Base-by-base conservation (phyloP, 345 rosid species). In the Theobroma cacao region DNA sequence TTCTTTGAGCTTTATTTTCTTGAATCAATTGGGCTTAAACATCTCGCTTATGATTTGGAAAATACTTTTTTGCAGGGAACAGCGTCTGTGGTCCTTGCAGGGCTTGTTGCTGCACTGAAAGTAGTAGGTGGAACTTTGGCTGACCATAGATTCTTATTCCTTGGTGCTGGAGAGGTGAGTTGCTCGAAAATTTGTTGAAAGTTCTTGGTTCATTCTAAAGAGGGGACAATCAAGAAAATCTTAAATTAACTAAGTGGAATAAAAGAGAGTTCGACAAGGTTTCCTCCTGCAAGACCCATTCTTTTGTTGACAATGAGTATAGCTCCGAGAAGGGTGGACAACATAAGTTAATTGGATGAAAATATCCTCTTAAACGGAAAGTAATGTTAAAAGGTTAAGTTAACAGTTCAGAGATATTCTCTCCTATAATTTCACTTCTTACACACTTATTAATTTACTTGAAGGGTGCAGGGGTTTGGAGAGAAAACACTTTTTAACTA, bases 1-100 rank as follows among this genome's bases (percentile, higher is more conserved):
- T 13, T 69, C 30, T 61, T 77, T 48, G 40, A 66, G 28, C 14
- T 40, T 72, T 65, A 8, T 53, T 55, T 47, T 79, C 2, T 47
- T 48, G 48, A 60, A 66, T 58, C 5, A 18, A 66, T 52, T 71
- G 45, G 31, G 75, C 28, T 66, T 3, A 59, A 56, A 28, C 62
- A 69, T 47, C 0, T 63, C 20, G 58, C 79, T 79, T 78, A 81
- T 75, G 38, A 60, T 14, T 78, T 47, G 30, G 2, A 34, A 34
- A 28, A 56, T 64, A 61, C 56, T 68, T 33, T 75, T 68, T 73
- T 75, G 65, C 91, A 95, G 99, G 99, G 99, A 48, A 93, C 99
- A 22, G 98, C 99, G 83, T 96, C 99, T 56, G 99, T 96, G 81
- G 98, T 96, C 69, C 98, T 96, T 73, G 93, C 99, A 30, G 98